Evolutionary conservation across 768 basidiomycete genomes (phyloP).

Genomic region (Tricholoma flavovirens): DNA sequence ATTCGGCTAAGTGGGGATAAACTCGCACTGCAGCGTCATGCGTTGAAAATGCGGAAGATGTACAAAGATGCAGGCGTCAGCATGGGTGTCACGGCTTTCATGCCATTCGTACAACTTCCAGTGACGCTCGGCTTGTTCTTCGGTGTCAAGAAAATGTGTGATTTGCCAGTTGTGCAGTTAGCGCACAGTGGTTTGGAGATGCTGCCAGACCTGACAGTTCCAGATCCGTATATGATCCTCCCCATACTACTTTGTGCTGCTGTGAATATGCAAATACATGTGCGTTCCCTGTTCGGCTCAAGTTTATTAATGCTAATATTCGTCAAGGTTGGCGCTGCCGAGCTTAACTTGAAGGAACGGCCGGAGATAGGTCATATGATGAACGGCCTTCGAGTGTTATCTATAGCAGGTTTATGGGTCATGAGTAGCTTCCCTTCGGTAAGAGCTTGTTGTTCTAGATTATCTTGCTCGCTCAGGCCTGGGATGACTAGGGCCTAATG

Average conservation of each 20-base stretch:
- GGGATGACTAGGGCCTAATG: conserved; percentile 31
- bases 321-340: conserved; percentile 40
- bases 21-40: conserved; percentile 48
- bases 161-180: conserved; percentile 68
- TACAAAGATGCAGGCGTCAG: conserved; percentile 63
- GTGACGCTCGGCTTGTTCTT: conserved; percentile 82
- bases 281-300: conserved; percentile 26
- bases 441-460: conserved; percentile 23
- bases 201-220: conserved; percentile 69
- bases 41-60: conserved; percentile 47
- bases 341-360: conserved; percentile 45
- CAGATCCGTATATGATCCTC: conserved; percentile 74
- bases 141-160: conserved; percentile 66
- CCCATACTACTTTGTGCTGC: conserved; percentile 50
- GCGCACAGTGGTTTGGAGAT: conserved; percentile 68
- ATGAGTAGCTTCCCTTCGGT: conserved; percentile 61
- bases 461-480: not conserved
- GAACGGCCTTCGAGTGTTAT: conserved; percentile 60
- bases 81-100: conserved; percentile 46
- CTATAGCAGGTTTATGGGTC: conserved; percentile 42
- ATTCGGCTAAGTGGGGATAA: conserved; percentile 30
- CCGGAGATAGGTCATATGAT: conserved; percentile 60
- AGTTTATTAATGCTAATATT: conserved; percentile 2
- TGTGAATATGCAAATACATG: conserved; percentile 70
- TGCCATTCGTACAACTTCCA: conserved; percentile 61